A percentile compares a stretch with the other conserved stretches of the same genome.
These are phyloP conservation scores for Solanum virginianum DNA, from an alignment of 257 asterid genomes.

Conservation along the genomic window DNA sequence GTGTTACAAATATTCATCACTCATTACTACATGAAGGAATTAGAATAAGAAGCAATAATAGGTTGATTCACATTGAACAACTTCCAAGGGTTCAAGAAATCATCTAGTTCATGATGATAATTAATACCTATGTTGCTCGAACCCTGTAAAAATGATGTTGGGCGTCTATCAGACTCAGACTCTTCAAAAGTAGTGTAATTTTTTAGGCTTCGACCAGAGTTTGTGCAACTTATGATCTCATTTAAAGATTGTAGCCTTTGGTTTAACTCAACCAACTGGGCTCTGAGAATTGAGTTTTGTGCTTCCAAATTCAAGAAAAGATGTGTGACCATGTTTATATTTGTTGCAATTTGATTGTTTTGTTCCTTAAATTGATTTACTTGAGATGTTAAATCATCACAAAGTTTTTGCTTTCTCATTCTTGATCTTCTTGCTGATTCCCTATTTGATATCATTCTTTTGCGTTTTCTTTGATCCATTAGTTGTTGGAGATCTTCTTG, in stretches of 20 bases:
- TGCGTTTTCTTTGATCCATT: conserved; percentile 14
- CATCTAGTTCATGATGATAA: conserved; percentile 12
- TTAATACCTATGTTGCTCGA: background rate
- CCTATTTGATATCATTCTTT: conserved; percentile 24
- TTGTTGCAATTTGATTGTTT: conserved; percentile 13
- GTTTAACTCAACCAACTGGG: conserved; percentile 20
- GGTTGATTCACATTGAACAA: conserved; percentile 31
- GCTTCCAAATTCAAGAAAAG: conserved; percentile 14
- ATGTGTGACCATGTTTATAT: conserved; percentile 4
- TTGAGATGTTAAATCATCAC: conserved; percentile 11
- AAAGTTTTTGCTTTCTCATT: conserved; percentile 22
- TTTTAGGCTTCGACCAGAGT: background rate
- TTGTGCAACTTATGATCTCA: conserved; percentile 14
- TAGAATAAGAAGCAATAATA: conserved; percentile 21
- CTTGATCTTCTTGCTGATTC: conserved; percentile 28
- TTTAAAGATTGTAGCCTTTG: conserved; percentile 39
- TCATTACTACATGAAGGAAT: conserved; percentile 29
- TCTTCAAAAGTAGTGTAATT: background rate
- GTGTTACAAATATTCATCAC: background rate
- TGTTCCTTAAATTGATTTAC: conserved; percentile 8
- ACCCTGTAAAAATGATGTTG: background rate
- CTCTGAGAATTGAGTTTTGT: conserved; percentile 15
- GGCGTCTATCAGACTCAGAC: too few relatives aligned
- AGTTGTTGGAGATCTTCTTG: conserved; percentile 5
- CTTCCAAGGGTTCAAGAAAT: conserved; percentile 40